Evolutionary conservation across 73 alveolate genomes (phyloP), one percentile per base, ranked within the genome.

Genomic region (Durusdinium trenchii): DNA sequence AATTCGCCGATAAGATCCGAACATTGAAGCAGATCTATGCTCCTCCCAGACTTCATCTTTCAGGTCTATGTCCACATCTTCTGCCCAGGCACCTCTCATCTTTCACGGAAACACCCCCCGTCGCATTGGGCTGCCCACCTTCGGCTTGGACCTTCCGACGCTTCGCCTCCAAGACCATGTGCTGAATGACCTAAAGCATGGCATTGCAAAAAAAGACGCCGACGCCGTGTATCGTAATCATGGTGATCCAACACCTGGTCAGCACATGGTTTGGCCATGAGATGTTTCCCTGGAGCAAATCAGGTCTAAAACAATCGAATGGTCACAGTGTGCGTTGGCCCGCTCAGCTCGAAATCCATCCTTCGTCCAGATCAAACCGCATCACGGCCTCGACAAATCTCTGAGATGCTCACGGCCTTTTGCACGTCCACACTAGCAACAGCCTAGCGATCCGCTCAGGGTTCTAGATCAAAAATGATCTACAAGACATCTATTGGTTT

Each of bases 371-470:
- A 16, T 12, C 32, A 32, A 23, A 23, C 18, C 69, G 69, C 1
- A 60, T 23, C 73, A 60, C 7, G 7, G 73, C 73, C n/a, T 32
- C 73, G 30, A 42, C 43, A 67, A 18, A 26, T 42, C 32, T 6
- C 69, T 32, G 35, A 47, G 91, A 0, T 1, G 35, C 91, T 6
- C 5, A 47, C 91, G 9, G 91, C 91, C 47, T 81, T 81, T 47
- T 81, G 91, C 91, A 81, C 47, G 32, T 81, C 91, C 91, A 81
- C 91, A 4, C 69, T 54, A 9, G 91, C 69, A 57, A 12, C 69
- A 57, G 32, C 12, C 73, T 2, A 60, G 73, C 18, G 4, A 60
- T 60, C 69, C 18, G 0, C n/a, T 2, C 3, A 0, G 73, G 73
- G 0, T 60, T 60, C 30, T 60, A 23, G 18, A 1, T 32, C 73